These are phyloP conservation scores for Exophiala calicioides DNA, from an alignment of 2,329 filamentous ascomycete species.

Conservation along the genomic window DNA sequence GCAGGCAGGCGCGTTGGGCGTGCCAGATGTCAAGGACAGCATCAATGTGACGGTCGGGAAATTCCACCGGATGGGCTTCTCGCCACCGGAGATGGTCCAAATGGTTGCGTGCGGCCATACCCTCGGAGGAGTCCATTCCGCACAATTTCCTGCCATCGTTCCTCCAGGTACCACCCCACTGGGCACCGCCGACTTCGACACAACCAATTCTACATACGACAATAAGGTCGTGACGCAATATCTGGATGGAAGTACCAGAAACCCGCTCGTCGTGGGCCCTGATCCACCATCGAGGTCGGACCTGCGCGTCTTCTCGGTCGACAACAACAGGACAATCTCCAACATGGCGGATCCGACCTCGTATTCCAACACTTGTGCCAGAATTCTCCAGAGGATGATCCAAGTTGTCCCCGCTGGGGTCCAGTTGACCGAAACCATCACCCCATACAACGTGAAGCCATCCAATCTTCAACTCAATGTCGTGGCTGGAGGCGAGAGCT, in stretches of 20 bases:
- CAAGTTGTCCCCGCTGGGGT: conserved; percentile 27
- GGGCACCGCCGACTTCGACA: conserved; percentile 33
- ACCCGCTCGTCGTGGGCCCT: conserved; percentile 25
- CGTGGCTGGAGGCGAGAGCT: conserved; percentile 51
- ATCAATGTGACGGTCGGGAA: conserved; percentile 34
- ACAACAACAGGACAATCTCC: conserved; percentile 37
- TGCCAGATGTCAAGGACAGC: conserved; percentile 37
- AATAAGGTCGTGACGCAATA: conserved; percentile 38
- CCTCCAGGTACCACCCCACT: conserved; percentile 32
- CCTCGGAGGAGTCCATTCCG: conserved; percentile 39
- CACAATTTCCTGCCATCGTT: conserved; percentile 37
- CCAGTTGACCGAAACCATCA: conserved; percentile 21
- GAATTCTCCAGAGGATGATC: conserved; percentile 25
- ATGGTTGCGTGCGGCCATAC: conserved; percentile 40
- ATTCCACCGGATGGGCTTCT: conserved; percentile 38
- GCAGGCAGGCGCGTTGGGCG: conserved; percentile 34
- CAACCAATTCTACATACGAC: conserved; percentile 33
- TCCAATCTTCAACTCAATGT: conserved; percentile 25
- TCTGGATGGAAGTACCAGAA: conserved; percentile 33
- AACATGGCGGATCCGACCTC: conserved; percentile 26
- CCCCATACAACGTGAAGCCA: conserved; percentile 23
- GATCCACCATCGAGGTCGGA: conserved; percentile 38
- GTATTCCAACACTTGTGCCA: conserved; percentile 17
- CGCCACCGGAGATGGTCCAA: conserved; percentile 29
- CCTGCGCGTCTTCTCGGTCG: conserved; percentile 36